Evolutionary conservation across 345 rosid species (phyloP), one percentile per base, ranked within the genome.

Genomic region (Rhodamnia rubescens): DNA sequence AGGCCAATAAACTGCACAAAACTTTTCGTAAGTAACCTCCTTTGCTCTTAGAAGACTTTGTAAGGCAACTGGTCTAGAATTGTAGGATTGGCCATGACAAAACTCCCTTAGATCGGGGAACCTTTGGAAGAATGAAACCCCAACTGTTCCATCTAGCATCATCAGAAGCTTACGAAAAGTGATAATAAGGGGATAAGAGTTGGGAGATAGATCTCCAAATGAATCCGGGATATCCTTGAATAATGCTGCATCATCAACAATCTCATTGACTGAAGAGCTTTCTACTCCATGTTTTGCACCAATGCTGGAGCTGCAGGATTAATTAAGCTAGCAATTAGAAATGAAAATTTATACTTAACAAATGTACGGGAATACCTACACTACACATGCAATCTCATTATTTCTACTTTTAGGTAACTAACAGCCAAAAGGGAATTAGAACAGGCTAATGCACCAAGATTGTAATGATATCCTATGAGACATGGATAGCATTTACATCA

Each of bases 121-220:
- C 85, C 89, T 90, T 44, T 89, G 87, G 58, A 93, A 93, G 85
- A 87, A 92, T 5, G 95, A 91, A 57, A 55, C 87, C 8, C 92
- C 95, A 12, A 92, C 14, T 7, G 93, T 88, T 44, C 90, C 92
- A 54, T 93, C 95, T 61, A 93, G 92, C 95, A 92, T 93, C 90
- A 91, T 88, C 86, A 93, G 58, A 83, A 93, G 92, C 86, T 91
- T 93, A 7, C 82, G 85, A 53, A 92, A 92, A 27, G 96, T 91
- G 58, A 93, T 89, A 26, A 91, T 87, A 50, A 93, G 92, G 29
- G 93, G 96, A 84, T 83, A 93, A 26, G 83, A 83, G 52, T 81
- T 61, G 1, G 86, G 53, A 47, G 91, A 87, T 83, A 91, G 86
- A 74, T 87, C 91, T 24, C 83, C 74, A 56, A 93, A 89, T 2